These are phyloP conservation scores for Puccinia polysora DNA, from an alignment of 1,284 basidiomycete genomes.

Conservation along the genomic window DNA sequence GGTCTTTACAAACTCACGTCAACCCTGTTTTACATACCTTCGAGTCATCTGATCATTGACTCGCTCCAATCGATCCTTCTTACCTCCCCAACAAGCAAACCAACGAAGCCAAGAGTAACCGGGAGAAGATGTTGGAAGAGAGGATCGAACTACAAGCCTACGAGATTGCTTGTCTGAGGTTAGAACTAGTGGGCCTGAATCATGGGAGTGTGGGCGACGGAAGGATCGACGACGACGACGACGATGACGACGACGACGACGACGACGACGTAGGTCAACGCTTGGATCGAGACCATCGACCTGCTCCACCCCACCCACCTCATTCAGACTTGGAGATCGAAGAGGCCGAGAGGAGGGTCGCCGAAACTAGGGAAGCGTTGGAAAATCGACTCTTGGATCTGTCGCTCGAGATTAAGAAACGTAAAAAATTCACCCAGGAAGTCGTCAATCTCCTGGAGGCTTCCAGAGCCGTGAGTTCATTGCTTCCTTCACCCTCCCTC, in stretches of 20 bases:
- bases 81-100: too few relatives aligned
- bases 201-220: neutral
- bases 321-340: slow-evolving; percentile 13
- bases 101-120: neutral
- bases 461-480: slow-evolving; percentile 16
- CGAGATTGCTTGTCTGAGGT: slow-evolving; percentile 20
- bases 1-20: too few relatives aligned
- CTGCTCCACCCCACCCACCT: too few relatives aligned
- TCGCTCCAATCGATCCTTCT: too few relatives aligned
- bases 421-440: slow-evolving; percentile 19
- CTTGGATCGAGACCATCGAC: neutral
- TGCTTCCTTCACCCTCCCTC: neutral
- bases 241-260: neutral
- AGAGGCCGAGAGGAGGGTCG: slow-evolving; percentile 8
- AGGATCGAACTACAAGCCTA: slow-evolving; percentile 19
- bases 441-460: slow-evolving; percentile 22
- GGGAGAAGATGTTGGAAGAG: slow-evolving; percentile 15
- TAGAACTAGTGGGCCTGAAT: slow-evolving; percentile 19
- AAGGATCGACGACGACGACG: neutral
- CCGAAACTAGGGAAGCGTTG: slow-evolving; percentile 10
- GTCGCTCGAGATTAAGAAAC: slow-evolving; percentile 6
- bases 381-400: slow-evolving; percentile 9
- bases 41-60: too few relatives aligned
- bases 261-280: neutral
- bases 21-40: too few relatives aligned